phyloP scores from a whole-genome alignment of 1,284 basidiomycete genomes.

The Cutaneotrichosporon spelunceum region DNA sequence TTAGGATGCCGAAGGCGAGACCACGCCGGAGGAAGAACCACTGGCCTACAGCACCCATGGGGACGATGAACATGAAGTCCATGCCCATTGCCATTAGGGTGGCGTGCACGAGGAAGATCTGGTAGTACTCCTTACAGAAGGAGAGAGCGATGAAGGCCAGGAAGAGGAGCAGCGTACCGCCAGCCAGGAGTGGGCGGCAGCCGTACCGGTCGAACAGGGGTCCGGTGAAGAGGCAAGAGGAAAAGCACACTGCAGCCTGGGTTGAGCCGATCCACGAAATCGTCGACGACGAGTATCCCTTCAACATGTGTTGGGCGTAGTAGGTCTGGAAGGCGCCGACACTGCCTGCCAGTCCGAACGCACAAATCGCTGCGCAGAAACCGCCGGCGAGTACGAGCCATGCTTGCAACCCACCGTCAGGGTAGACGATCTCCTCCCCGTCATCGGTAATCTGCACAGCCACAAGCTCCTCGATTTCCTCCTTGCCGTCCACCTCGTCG shows the following conservation, averaged over 20 bases:
- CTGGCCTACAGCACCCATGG: conserved; percentile 41
- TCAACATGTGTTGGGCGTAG: conserved; percentile 34
- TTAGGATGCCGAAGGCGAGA: conserved; percentile 38
- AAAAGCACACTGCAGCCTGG: conserved; percentile 39
- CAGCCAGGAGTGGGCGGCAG: conserved; percentile 32
- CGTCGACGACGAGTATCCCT: conserved; percentile 29
- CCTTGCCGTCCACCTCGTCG: conserved; percentile 5
- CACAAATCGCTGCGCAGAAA: conserved; percentile 38
- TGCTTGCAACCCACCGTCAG: conserved; percentile 35
- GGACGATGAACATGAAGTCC: conserved; percentile 41
- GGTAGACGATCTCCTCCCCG: conserved; percentile 26
- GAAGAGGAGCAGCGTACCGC: conserved; percentile 29
- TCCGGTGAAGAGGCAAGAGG: conserved; percentile 36
- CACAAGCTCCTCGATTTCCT: conserved; percentile 19
- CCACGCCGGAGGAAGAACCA: conserved; percentile 43
- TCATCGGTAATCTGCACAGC: conserved; percentile 24
- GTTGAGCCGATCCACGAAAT: conserved; percentile 42
- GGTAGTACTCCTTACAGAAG: conserved; percentile 36
- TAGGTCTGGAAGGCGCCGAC: conserved; percentile 42
- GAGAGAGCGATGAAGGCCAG: conserved; percentile 34
- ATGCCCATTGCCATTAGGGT: conserved; percentile 38
- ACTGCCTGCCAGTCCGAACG: conserved; percentile 38
- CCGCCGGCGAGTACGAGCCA: conserved; percentile 35
- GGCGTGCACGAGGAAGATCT: conserved; percentile 39
- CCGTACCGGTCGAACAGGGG: conserved; percentile 43